Evolutionary conservation across 306 rosid genomes (phyloP), one percentile per base, ranked within the genome.

Genomic region (Nissolia schottii): DNA sequence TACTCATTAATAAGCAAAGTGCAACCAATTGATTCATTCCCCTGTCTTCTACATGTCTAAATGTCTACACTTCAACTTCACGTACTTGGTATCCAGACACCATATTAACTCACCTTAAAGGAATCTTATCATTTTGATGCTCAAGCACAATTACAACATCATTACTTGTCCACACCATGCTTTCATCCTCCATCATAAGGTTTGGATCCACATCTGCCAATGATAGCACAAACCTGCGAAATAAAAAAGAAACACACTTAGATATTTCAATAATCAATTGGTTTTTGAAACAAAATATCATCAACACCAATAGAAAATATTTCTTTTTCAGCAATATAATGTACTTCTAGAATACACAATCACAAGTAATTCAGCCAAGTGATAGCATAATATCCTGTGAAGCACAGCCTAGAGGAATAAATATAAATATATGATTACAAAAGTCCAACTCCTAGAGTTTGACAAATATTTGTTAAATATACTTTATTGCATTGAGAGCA

Each of bases 181-280:
- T 91, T 74, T 88, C 97, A 45, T 89, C 96, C 79, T 94, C 99
- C 99, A 94, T 91, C 91, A 85, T 85, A 78, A 94, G 99, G 51
- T 77, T 76, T 74, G 92, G 79, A 80, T 94, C 99, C 79, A 94
- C 96, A 74, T 87, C 97, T 18, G 99, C 97, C 89, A 94, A 81
- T 25, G 99, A 94, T 74, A 94, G 87, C 73, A 94, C 91, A 61
- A 94, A 91, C 41, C 99, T 94, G 87, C 86, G 67, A 6, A 54
- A 57, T 57, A 59, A 61, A 46, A 70, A 49, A 23, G 64, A 80
- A n/a, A 35, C 24, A 13, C 62, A 67, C 31, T 74, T 46, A 67
- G 76, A 71, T 37, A 46, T 28, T 63, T 73, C 41, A 72, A 70
- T 14, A 37, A 38, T 38, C 55, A 53, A 73, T 58, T 67, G 55